Evolutionary conservation across 768 basidiomycete species (phyloP).

Genomic region (Trametes punicea): DNA sequence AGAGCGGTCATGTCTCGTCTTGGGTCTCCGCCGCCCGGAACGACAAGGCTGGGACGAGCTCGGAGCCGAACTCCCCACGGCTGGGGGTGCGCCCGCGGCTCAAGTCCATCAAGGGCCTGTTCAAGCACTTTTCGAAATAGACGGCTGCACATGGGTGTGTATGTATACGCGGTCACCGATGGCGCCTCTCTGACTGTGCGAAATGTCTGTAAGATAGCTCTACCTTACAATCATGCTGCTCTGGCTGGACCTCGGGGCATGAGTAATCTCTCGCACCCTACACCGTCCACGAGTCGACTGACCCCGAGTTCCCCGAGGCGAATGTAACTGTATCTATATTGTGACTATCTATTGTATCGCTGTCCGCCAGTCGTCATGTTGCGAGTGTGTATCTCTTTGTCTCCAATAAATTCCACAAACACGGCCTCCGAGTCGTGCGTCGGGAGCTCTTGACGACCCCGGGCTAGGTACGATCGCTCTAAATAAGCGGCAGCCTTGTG

Average conservation of each 20-base stretch:
- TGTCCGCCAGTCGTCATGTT: too few species aligned
- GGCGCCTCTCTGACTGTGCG: too few species aligned
- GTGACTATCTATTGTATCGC: neutral
- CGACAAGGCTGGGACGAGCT: neutral
- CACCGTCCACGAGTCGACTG: neutral
- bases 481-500: too few species aligned
- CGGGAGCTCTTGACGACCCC: too few species aligned
- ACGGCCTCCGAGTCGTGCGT: too few species aligned
- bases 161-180: too few species aligned
- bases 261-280: neutral
- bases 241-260: neutral
- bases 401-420: too few species aligned
- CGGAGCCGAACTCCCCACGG: slow-evolving; percentile 12
- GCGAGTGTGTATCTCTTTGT: too few species aligned
- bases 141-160: too few species aligned
- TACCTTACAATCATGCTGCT: too few species aligned
- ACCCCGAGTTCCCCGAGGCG: too few species aligned
- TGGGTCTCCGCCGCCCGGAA: neutral
- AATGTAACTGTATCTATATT: slow-evolving; percentile 1
- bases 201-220: neutral
- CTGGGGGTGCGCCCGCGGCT: slow-evolving; percentile 10
- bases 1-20: neutral
- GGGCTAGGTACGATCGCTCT: too few species aligned
- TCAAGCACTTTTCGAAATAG: slow-evolving; percentile 19
- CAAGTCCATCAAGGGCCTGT: slow-evolving; percentile 13